These are phyloP conservation scores for Adiantum capillusveneris DNA, from an alignment of 75 land plant species.

Conservation along the genomic window DNA sequence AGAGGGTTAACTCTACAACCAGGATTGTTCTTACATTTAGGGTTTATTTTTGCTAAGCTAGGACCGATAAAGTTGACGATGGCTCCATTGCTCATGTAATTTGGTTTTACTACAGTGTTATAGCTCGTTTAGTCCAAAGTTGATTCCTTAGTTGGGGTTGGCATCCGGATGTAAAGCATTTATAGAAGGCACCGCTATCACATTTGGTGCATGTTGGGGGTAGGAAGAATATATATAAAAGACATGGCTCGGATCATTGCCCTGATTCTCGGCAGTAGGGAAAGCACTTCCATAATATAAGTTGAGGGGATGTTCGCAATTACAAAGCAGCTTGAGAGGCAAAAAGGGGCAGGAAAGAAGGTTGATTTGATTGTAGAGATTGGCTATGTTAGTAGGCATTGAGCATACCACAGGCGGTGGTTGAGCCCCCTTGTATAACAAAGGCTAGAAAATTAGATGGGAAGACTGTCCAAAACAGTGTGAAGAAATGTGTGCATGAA, in stretches of 20 bases:
- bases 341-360: not conserved
- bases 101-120: not conserved
- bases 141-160: not conserved
- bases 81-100: not conserved
- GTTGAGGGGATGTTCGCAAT: not conserved
- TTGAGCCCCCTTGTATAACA: not conserved
- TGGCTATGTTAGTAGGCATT: not conserved
- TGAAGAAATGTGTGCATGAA: too few relatives aligned
- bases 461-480: too few relatives aligned
- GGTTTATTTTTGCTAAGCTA: too few relatives aligned
- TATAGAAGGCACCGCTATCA: not conserved
- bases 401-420: not conserved
- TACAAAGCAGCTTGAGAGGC: not conserved
- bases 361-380: not conserved
- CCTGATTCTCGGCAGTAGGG: not conserved
- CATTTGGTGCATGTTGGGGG: not conserved
- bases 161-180: not conserved
- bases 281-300: not conserved
- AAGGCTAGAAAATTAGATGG: too few relatives aligned
- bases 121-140: not conserved
- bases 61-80: too few relatives aligned
- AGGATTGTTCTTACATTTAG: not conserved
- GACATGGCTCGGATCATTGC: not conserved
- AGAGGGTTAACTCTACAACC: not conserved
- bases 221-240: not conserved